Base-by-base conservation (phyloP, 2,329 filamentous ascomycete genomes). In the Arthrobotrys pseudoclavata region DNA sequence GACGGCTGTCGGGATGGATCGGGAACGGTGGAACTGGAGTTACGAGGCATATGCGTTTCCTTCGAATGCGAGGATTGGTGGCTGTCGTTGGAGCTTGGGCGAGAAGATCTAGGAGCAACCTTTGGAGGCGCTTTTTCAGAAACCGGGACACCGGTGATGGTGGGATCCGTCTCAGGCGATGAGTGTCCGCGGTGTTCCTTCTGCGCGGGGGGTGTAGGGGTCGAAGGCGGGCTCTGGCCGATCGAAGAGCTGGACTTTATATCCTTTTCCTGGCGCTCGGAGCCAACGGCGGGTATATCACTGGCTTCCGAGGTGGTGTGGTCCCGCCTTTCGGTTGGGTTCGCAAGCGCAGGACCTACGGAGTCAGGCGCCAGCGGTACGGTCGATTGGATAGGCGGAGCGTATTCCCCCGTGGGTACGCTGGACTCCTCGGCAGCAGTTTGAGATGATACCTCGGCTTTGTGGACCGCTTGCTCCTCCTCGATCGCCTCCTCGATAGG, bases 1-100 rank as follows among this genome's bases (percentile, higher is more conserved):
- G 84, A 80, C 60, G 84, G 74, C 24, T 83, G 85, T 81, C 80
- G 85, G 40, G 55, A 48, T 69, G 84, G 82, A 80, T 53, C 82
- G 68, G 50, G 29, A 62, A 64, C 78, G 47, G 78, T 57, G 1
- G 79, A 79, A 5, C 9, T 82, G 77, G 47, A 80, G 72, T 77
- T 82, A 80, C 72, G 66, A 20, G 72, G 26, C 20, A 52, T 15
- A 12, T 60, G 18, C 15, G 48, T 24, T 18, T 76, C 72, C 42
- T 80, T 72, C 79, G 79, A 79, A 31, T 69, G 68, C 47, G 77
- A 62, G 24, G 68, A 60, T 26, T 78, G 66, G 40, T 70, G 80
- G 82, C 81, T n/a, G 82, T 82, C 22, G 81, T 82, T 42, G 81
- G 55, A 31, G 15, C 20, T 60, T 6, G 60, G 22, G 20, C 69